Percentiles rank a stretch among this genome's conserved stretches.
These are phyloP conservation scores for Claviceps fusiformis DNA, from an alignment of 2,329 filamentous ascomycete species.

Conservation along the genomic window DNA sequence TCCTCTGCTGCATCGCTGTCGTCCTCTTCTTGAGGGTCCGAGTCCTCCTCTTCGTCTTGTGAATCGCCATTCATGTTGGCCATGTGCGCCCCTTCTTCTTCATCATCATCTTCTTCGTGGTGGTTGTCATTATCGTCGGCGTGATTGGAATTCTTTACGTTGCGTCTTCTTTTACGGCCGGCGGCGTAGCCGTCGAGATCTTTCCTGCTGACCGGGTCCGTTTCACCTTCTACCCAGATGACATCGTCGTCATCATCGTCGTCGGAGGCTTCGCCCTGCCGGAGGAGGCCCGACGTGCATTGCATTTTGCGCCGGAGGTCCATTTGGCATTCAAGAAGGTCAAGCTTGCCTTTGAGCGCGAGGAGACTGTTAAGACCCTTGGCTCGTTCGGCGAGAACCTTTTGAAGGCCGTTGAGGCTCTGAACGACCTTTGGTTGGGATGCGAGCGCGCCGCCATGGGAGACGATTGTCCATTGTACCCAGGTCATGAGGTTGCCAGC, in stretches of 20 bases:
- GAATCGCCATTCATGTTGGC: constrained; percentile 45
- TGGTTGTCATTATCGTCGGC: constrained; percentile 15
- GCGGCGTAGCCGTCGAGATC: constrained; percentile 19
- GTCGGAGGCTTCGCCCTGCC: constrained; percentile 32
- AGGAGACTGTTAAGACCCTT: constrained; percentile 71
- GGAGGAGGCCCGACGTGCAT: constrained; percentile 20
- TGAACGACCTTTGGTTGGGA: constrained; percentile 72
- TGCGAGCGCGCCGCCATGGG: constrained; percentile 82
- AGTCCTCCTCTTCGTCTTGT: constrained; percentile 41
- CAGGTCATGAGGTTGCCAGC: constrained; percentile 85
- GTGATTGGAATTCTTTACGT: constrained; percentile 19
- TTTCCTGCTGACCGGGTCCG: constrained; percentile 34
- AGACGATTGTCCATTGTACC: constrained; percentile 89
- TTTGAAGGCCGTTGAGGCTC: constrained; percentile 65
- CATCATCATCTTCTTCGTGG: constrained; percentile 40
- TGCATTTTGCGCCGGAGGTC: constrained; percentile 61
- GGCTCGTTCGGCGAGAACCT: constrained; percentile 76
- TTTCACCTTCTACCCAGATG: constrained; percentile 78
- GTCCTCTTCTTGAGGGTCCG: constrained; percentile 26
- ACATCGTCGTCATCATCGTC: constrained; percentile 55
- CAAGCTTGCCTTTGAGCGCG: constrained; percentile 84
- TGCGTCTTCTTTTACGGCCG: constrained; percentile 23
- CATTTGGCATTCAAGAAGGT: constrained; percentile 86
- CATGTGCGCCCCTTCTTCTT: constrained; percentile 44
- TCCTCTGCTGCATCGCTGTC: constrained; percentile 34